Evolutionary conservation across 2,329 filamentous ascomycete genomes (phyloP).

Genomic region (Trichoderma polysporum): DNA sequence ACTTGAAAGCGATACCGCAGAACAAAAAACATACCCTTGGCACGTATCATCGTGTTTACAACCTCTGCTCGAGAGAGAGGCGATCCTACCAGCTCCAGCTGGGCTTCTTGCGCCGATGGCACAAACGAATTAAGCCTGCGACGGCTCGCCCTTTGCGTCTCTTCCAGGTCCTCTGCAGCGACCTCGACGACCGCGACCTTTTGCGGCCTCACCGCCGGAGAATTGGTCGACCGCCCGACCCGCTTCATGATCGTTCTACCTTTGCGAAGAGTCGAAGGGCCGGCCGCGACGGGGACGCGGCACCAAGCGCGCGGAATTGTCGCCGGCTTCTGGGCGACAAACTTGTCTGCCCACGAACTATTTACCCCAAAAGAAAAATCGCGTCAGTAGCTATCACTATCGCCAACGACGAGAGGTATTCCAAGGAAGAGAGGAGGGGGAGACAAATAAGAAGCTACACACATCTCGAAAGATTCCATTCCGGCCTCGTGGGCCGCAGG

Average conservation of each 20-base stretch:
- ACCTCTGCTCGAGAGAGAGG: conserved; percentile 23
- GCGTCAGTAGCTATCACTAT: neutral
- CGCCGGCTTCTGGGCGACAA: conserved; percentile 25
- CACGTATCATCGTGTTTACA: conserved; percentile 26
- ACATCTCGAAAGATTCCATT: neutral
- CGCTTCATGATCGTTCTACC: conserved; percentile 37
- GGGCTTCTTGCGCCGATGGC: neutral
- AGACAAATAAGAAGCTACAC: neutral
- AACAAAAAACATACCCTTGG: conserved; percentile 31
- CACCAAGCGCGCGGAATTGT: conserved; percentile 34
- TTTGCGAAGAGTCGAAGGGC: conserved; percentile 26
- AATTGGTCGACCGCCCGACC: conserved; percentile 24
- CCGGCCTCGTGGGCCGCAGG: conserved; percentile 21
- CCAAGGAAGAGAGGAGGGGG: neutral
- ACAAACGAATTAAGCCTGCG: conserved; percentile 21
- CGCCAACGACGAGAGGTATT: neutral
- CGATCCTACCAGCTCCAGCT: conserved; percentile 7
- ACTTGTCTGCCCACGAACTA: conserved; percentile 28
- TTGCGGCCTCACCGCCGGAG: neutral
- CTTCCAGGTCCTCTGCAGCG: neutral
- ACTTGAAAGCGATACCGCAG: neutral
- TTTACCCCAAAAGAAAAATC: neutral
- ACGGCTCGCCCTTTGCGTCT: conserved; percentile 4
- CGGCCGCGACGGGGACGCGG: conserved; percentile 31
- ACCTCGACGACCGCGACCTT: neutral